A percentile compares a stretch with the other conserved stretches of the same genome.
Evolutionary conservation across 306 rosid species (phyloP).

Genomic region (Lathyrus sativus): DNA sequence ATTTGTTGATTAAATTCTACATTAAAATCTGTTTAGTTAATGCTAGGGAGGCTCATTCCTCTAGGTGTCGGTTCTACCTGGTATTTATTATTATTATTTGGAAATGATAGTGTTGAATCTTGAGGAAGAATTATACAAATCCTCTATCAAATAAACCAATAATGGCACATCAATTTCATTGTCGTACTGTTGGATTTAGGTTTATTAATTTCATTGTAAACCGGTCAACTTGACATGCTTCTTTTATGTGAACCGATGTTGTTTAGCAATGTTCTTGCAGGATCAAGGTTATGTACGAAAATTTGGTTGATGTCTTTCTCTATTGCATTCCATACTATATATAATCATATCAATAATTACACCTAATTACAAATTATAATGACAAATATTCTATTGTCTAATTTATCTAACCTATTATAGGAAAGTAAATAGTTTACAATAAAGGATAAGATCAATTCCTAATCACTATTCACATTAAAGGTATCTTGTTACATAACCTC

Average conservation of each 20-base stretch:
- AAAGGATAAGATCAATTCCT: too few species aligned
- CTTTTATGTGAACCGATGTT: not conserved
- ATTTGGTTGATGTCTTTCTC: too few species aligned
- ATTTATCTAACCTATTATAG: too few species aligned
- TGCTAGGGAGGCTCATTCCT: slow-evolving; percentile 17
- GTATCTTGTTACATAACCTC: not conserved
- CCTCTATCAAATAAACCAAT: slow-evolving; percentile 23
- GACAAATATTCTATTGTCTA: too few species aligned
- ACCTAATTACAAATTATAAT: too few species aligned
- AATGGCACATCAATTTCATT: slow-evolving; percentile 11
- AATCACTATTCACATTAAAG: not conserved
- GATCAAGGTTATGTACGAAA: not conserved
- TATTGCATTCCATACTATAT: too few species aligned
- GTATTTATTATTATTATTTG: slow-evolving; percentile 4
- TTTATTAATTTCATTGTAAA: too few species aligned
- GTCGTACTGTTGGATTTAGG: slow-evolving; percentile 9
- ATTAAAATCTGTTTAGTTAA: slow-evolving; percentile 19
- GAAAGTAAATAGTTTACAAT: too few species aligned
- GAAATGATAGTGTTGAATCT: slow-evolving; percentile 22
- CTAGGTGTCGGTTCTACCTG: slow-evolving; percentile 11
- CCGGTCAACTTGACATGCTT: slow-evolving; percentile 19
- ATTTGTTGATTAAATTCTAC: slow-evolving; percentile 18
- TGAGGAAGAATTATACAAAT: slow-evolving; percentile 18
- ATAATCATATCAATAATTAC: too few species aligned
- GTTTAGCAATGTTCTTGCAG: slow-evolving; percentile 2